Evolutionary conservation across 2,329 filamentous ascomycete species (phyloP).

Genomic region (Hypoxylon sp.): DNA sequence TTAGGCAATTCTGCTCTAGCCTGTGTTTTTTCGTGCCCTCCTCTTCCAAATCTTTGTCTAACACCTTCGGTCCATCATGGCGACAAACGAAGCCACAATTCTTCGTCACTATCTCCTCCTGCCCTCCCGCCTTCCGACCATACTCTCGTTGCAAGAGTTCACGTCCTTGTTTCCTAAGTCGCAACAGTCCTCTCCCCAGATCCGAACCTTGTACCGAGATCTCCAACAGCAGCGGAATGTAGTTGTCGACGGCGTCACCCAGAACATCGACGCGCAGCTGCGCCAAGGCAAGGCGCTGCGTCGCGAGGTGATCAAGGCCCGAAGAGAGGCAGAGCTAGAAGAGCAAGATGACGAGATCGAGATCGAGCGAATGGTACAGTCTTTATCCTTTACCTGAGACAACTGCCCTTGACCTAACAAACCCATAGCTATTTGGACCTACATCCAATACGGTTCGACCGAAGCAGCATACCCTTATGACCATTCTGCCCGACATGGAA

Average conservation of each 20-base stretch:
- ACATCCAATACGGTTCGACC: constrained; percentile 54
- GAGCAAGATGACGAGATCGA: constrained; percentile 70
- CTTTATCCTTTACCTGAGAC: constrained; percentile 5
- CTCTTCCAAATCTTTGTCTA: neutral
- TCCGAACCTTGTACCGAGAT: constrained; percentile 78
- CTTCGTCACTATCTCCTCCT: constrained; percentile 80
- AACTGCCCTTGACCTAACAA: constrained; percentile 21
- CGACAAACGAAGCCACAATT: constrained; percentile 77
- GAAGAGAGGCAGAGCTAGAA: constrained; percentile 60
- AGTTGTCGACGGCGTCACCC: constrained; percentile 71
- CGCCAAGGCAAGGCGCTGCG: constrained; percentile 66
- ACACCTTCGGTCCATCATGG: constrained; percentile 58
- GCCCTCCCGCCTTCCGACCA: constrained; percentile 75
- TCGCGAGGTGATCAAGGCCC: constrained; percentile 62
- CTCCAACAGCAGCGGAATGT: constrained; percentile 77
- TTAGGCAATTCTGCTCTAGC: no score
- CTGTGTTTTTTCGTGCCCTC: neutral
- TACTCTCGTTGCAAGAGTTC: constrained; percentile 79
- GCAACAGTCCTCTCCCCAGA: constrained; percentile 69
- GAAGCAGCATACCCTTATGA: constrained; percentile 65
- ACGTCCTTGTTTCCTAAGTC: constrained; percentile 76
- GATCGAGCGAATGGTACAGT: constrained; percentile 64
- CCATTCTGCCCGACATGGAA: constrained; percentile 74
- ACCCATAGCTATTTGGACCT: constrained; percentile 64
- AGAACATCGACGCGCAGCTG: constrained; percentile 71